These are phyloP conservation scores for Xerophyta viscosa DNA, from an alignment of 106 monocot species.

Conservation along the genomic window DNA sequence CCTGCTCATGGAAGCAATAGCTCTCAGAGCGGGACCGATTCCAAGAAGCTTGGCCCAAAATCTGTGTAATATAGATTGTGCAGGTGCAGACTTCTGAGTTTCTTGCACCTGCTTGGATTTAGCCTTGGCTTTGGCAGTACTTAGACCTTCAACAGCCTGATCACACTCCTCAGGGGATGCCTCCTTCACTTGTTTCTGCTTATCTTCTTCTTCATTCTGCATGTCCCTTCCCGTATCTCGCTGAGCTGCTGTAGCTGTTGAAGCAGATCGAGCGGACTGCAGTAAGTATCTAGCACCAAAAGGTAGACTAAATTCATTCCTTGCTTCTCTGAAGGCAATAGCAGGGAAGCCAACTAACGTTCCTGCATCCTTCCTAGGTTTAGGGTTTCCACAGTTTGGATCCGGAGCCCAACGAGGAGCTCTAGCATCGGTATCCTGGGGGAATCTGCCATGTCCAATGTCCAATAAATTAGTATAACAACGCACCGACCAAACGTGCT, in stretches of 20 bases:
- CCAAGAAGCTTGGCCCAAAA: conserved; percentile 58
- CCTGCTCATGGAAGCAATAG: conserved; percentile 77
- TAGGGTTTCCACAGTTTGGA: conserved; percentile 4
- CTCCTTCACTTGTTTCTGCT: conserved; percentile 55
- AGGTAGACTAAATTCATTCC: conserved; percentile 25
- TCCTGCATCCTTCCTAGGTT: conserved; percentile 1
- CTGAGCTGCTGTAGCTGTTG: conserved; percentile 58
- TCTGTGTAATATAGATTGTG: conserved; percentile 28
- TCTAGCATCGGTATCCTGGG: conserved; percentile 15
- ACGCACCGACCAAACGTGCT: conserved; percentile 22
- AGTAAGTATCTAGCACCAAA: conserved; percentile 44
- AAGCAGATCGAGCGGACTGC: conserved; percentile 34
- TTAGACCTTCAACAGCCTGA: conserved; percentile 94
- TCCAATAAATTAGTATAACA: conserved; percentile 26
- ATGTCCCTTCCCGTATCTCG: conserved; percentile 24
- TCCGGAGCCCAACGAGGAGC: background rate
- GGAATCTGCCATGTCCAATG: conserved; percentile 17
- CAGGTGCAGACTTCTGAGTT: conserved; percentile 30
- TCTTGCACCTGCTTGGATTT: conserved; percentile 71
- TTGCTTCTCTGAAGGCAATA: conserved; percentile 10
- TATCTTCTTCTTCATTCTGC: conserved; percentile 28
- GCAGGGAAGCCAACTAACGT: conserved; percentile 7
- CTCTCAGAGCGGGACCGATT: conserved; percentile 61
- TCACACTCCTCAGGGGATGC: conserved; percentile 97
- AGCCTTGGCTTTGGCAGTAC: conserved; percentile 82